Base-by-base conservation (phyloP, 2,329 filamentous ascomycete genomes). In the Paecilomyces variotii region DNA sequence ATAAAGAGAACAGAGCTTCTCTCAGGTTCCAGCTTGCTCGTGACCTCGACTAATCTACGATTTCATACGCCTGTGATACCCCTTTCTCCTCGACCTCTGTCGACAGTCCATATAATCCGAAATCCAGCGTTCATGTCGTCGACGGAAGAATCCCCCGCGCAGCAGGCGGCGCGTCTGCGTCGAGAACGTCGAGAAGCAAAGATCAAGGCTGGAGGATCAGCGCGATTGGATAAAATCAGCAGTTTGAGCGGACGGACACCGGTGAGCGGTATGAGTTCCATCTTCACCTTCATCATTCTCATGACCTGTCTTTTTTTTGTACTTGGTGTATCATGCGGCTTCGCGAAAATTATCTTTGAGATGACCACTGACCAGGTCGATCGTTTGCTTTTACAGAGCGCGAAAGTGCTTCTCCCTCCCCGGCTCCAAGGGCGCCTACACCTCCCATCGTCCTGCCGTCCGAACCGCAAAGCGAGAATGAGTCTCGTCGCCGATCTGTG, bases 111-210 rank as follows among this genome's bases (percentile, higher is more conserved):
- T 19, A 45, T 45, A 19, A 11, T 14, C 19, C n/a, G 7, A 6
- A 45, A 45, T 3, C 39, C 39, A n/a, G 19, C 39, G 12, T 24
- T 19, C n/a, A 75, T 76, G 73, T 72, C 72, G 14, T 67, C 68
- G 3, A 50, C 67, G 27, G 76, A 77, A 57, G 78, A 80, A 66
- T 78, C 78, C 1, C 76, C 77, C 14, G 75, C 76, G 19, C 78
- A 80, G 61, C 69, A 70, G 62, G 79, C 83, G 64, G 84, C 84
- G 55, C 82, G 84, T 53, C 75, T 85, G 57, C 82, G 85, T 50
- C 82, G 84, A 60, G 84, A 87, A 69, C 83, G 84, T 61, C 80
- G 84, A 19, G 81, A 85, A 65, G 84, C 84, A 58, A 87, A 87
- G 72, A 82, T 86, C 68, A 79, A 77, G 62, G 79, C 80, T 53